A percentile compares a stretch with the other conserved stretches of the same genome.
Conservation (phyloP, 306 rosid species). For the Vicia villosa region DNA sequence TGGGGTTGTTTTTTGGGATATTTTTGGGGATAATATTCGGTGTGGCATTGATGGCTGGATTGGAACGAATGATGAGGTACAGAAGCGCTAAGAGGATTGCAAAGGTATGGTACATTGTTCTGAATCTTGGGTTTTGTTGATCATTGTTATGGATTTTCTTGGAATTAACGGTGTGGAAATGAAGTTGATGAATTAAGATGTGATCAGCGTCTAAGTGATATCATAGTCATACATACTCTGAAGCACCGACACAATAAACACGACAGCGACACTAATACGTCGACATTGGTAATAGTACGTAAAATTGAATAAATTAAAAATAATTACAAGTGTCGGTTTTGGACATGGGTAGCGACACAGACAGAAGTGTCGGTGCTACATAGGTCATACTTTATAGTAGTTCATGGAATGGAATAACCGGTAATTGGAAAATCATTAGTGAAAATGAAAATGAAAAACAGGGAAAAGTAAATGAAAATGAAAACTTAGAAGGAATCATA, state of each 20-base stretch:
- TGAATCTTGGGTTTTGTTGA: conserved; percentile 8
- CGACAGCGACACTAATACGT: too few relatives aligned
- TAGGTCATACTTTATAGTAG: background rate
- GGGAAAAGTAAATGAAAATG: conserved; percentile 3
- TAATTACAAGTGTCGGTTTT: too few relatives aligned
- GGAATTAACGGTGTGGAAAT: conserved; percentile 1
- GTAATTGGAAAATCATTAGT: background rate
- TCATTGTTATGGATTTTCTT: conserved; percentile 14
- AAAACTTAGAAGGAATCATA: conserved; percentile 3
- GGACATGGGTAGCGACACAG: too few relatives aligned
- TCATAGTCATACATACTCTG: background rate
- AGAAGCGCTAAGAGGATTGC: conserved; percentile 87
- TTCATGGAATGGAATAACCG: background rate
- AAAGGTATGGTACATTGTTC: conserved; percentile 53
- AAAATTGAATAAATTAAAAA: too few relatives aligned
- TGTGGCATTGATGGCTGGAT: conserved; percentile 80
- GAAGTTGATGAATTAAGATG: conserved; percentile 29
- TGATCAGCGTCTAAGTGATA: conserved; percentile 26
- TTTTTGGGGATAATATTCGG: conserved; percentile 79
- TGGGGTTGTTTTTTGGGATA: conserved; percentile 93
- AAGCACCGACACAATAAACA: too few relatives aligned
- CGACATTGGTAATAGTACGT: too few relatives aligned
- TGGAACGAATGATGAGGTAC: conserved; percentile 72
- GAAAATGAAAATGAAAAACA: background rate
- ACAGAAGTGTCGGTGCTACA: too few relatives aligned